Percentiles rank a stretch among this genome's conserved stretches.
Evolutionary conservation across 768 basidiomycete genomes (phyloP).

Genomic region (Kwoniella dendrophila): DNA sequence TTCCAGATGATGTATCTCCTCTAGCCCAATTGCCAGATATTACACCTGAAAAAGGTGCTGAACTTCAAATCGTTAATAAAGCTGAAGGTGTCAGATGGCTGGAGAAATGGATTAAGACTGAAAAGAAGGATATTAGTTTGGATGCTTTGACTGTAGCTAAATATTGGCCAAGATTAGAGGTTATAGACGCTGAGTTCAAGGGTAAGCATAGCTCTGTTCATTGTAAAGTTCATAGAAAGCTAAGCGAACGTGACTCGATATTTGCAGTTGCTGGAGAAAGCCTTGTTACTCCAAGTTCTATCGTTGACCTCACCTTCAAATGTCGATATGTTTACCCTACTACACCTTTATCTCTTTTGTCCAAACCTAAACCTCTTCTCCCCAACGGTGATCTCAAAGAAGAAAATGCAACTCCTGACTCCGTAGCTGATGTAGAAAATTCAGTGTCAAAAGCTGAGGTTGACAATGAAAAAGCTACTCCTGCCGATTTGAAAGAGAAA

Average conservation of each 20-base stretch:
- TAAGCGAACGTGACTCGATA: neutral
- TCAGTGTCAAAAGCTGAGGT: conserved; percentile 55
- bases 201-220: conserved; percentile 61
- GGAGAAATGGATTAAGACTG: conserved; percentile 52
- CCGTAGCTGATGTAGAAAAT: conserved; percentile 49
- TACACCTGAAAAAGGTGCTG: conserved; percentile 55
- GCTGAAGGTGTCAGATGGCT: conserved; percentile 60
- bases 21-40: conserved; percentile 81
- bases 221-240: neutral
- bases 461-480: conserved; percentile 58
- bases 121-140: conserved; percentile 25
- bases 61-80: conserved; percentile 40
- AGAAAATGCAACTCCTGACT: conserved; percentile 20
- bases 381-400: conserved; percentile 32
- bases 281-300: conserved; percentile 79
- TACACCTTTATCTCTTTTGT: conserved; percentile 24
- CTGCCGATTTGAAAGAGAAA: conserved; percentile 38
- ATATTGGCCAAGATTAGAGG: conserved; percentile 69
- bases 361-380: conserved; percentile 4
- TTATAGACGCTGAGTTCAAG: conserved; percentile 82
- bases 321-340: conserved; percentile 69
- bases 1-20: conserved; percentile 57
- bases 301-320: conserved; percentile 84
- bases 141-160: conserved; percentile 69
- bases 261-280: conserved; percentile 83